Evolutionary conservation across 176 grass and related monocot species (phyloP).

Genomic region (Melocanna baccifera): DNA sequence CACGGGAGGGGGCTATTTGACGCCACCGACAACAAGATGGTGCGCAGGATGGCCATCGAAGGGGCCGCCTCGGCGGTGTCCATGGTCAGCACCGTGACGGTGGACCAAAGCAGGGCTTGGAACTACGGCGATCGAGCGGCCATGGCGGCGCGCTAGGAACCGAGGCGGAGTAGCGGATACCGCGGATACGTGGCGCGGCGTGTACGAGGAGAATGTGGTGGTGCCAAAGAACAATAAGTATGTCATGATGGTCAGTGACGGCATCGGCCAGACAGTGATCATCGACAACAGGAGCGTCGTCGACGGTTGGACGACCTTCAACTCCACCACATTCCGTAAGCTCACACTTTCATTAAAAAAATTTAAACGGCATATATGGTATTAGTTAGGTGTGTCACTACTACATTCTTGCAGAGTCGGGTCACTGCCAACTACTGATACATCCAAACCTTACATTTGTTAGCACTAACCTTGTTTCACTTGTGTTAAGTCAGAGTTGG

Average conservation of each 20-base stretch:
- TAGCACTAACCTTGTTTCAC: too few species aligned
- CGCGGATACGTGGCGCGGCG: constrained; percentile 65
- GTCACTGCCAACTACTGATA: not conserved
- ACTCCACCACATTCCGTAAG: constrained; percentile 65
- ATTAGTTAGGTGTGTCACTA: not conserved
- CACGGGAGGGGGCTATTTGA: constrained; percentile 51
- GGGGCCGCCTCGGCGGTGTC: constrained; percentile 33
- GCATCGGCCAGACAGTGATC: constrained; percentile 80
- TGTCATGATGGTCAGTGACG: constrained; percentile 87
- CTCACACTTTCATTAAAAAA: not conserved
- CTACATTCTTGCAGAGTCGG: not conserved
- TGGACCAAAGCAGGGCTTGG: constrained; percentile 63
- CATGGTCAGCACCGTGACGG: constrained; percentile 45
- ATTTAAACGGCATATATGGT: not conserved
- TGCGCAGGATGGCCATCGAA: constrained; percentile 41
- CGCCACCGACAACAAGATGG: constrained; percentile 43
- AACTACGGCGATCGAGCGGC: constrained; percentile 70
- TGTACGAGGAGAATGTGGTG: constrained; percentile 83
- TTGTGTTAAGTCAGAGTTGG: too few species aligned
- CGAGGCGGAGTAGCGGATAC: constrained; percentile 60
- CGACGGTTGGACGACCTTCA: constrained; percentile 96
- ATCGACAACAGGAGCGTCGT: constrained; percentile 67
- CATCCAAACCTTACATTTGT: not conserved
- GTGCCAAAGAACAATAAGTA: constrained; percentile 77
- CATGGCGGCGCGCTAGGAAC: constrained; percentile 60